Percentiles rank a stretch among this genome's conserved stretches.
Evolutionary conservation across 78 protist genomes (phyloP).

Genomic region (Ministeria vibrans): DNA sequence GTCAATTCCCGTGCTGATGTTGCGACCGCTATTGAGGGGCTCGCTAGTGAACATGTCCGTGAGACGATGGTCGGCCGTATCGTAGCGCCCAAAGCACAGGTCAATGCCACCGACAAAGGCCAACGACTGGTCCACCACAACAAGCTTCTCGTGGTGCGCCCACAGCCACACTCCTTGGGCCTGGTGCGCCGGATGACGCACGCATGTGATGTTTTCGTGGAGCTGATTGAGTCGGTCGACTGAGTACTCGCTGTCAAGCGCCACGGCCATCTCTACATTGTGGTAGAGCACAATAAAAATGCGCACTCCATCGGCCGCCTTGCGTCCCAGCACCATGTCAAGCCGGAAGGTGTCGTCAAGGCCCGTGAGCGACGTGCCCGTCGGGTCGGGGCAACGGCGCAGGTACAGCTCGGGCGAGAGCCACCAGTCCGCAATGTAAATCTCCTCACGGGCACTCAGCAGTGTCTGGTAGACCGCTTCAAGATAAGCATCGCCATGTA

Average conservation of each 20-base stretch:
- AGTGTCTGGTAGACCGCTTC: conserved; percentile 8
- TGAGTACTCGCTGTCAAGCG: conserved; percentile 2
- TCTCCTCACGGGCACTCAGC: not conserved
- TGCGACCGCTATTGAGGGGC: too few relatives aligned
- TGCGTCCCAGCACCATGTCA: conserved; percentile 32
- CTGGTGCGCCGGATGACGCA: conserved; percentile 27
- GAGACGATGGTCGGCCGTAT: not conserved
- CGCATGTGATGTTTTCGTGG: not conserved
- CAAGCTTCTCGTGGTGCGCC: conserved; percentile 75
- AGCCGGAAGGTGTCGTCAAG: not conserved
- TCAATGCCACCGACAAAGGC: conserved; percentile 81
- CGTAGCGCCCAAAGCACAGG: conserved; percentile 65
- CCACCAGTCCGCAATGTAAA: conserved; percentile 41
- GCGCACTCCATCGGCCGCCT: conserved; percentile 51
- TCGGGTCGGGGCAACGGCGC: not conserved
- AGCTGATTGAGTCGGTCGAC: not conserved
- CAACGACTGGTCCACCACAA: conserved; percentile 46
- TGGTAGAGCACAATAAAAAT: conserved; percentile 40
- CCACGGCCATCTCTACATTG: conserved; percentile 8
- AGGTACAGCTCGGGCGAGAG: conserved; percentile 25
- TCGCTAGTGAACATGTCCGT: not conserved
- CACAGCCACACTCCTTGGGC: conserved; percentile 28
- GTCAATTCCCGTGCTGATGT: not conserved
- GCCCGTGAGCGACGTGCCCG: not conserved
- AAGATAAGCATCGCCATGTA: conserved; percentile 22